phyloP scores from a whole-genome alignment of 192 early-diverging fungal species.

The Coemansia sp. region DNA sequence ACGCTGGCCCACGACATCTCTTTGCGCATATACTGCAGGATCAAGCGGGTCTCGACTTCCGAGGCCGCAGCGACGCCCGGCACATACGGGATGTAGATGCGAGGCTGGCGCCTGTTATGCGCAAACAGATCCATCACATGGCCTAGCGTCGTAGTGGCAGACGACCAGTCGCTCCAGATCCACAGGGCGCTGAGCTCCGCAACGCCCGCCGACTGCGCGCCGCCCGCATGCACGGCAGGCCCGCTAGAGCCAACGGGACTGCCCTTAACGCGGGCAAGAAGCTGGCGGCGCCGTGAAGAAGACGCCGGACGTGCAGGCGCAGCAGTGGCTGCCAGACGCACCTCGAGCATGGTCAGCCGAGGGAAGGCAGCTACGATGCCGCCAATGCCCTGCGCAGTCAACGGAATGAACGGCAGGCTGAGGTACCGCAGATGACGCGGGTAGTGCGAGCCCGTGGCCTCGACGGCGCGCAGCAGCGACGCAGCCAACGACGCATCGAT shows the following conservation, averaged over 20 bases:
- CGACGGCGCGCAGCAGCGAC: slow-evolving; percentile 32
- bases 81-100: slow-evolving; percentile 47
- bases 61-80: slow-evolving; percentile 35
- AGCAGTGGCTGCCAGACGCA: slow-evolving; percentile 31
- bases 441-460: slow-evolving; percentile 15
- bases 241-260: slow-evolving; percentile 4
- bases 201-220: slow-evolving; percentile 14
- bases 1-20: slow-evolving; percentile 40
- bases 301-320: slow-evolving; percentile 6
- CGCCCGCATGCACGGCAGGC: background rate
- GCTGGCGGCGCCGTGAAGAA: slow-evolving; percentile 41
- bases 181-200: slow-evolving; percentile 45
- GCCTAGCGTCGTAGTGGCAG: slow-evolving; percentile 41
- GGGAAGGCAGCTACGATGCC: slow-evolving; percentile 42
- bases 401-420: slow-evolving; percentile 50
- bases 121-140: slow-evolving; percentile 44
- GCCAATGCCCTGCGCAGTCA: slow-evolving; percentile 40
- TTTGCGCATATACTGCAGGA: slow-evolving; percentile 46
- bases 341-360: slow-evolving; percentile 40
- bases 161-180: slow-evolving; percentile 52
- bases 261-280: slow-evolving; percentile 43
- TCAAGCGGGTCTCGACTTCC: slow-evolving; percentile 48
- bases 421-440: slow-evolving; percentile 51
- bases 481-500: slow-evolving; percentile 45
- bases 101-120: slow-evolving; percentile 27